These are phyloP conservation scores for Colletotrichum siamense DNA, from an alignment of 2,329 filamentous ascomycete genomes.

Conservation along the genomic window DNA sequence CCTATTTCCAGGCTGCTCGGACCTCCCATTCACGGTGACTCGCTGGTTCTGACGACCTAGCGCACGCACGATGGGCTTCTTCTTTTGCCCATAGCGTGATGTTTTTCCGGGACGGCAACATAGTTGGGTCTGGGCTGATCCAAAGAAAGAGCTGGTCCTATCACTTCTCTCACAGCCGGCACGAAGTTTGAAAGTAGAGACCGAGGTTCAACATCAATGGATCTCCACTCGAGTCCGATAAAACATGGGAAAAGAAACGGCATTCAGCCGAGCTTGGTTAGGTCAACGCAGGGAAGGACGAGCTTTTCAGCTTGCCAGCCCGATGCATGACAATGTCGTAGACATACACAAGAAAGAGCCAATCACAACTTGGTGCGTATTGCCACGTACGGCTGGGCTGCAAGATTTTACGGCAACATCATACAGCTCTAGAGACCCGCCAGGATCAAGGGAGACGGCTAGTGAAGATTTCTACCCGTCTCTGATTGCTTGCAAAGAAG, in stretches of 20 bases:
- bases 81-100: background rate
- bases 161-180: background rate
- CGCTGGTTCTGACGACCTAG: background rate
- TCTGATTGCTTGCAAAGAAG: background rate
- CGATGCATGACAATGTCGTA: slow-evolving; percentile 6
- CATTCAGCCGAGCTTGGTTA: background rate
- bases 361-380: background rate
- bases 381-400: background rate
- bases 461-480: background rate
- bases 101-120: background rate
- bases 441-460: background rate
- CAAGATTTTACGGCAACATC: background rate
- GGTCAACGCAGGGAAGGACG: background rate
- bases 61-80: background rate
- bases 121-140: background rate
- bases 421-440: slow-evolving; percentile 1
- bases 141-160: background rate
- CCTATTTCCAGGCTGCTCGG: background rate
- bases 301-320: background rate
- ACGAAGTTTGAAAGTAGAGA: background rate
- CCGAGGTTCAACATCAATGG: background rate
- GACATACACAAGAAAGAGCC: slow-evolving; percentile 4
- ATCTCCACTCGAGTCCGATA: background rate
- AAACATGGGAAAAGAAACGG: slow-evolving; percentile 14
- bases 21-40: background rate